phyloP scores from a whole-genome alignment of 495 filamentous ascomycete genomes.

The Talaromyces borbonicus region DNA sequence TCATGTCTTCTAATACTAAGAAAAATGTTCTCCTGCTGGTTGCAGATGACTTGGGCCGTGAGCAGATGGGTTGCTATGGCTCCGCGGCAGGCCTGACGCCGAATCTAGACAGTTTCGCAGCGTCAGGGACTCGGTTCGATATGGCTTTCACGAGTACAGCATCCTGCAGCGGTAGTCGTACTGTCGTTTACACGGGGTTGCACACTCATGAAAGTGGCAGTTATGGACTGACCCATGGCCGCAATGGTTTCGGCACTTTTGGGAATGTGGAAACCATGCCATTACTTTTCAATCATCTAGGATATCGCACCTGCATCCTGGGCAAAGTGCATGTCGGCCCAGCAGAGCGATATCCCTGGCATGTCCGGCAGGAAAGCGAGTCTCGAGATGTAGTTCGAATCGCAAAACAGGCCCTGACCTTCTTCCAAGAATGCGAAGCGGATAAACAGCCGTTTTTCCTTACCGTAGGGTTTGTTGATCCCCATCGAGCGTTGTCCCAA shows the following conservation, averaged over 20 bases:
- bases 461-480: constrained; percentile 35
- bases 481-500: constrained; percentile 27
- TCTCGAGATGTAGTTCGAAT: constrained; percentile 25
- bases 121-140: constrained; percentile 22
- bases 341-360: constrained; percentile 28
- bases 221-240: constrained; percentile 23
- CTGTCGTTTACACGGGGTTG: constrained; percentile 35
- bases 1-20: constrained; percentile 15
- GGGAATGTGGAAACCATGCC: constrained; percentile 32
- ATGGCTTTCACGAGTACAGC: constrained; percentile 36
- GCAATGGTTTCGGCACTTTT: constrained; percentile 32
- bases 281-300: constrained; percentile 21
- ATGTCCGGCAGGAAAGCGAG: constrained; percentile 25
- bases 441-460: constrained; percentile 27
- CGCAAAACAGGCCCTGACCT: constrained; percentile 21
- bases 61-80: constrained; percentile 31
- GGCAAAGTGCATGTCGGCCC: constrained; percentile 40
- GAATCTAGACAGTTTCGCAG: constrained; percentile 29
- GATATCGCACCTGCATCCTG: constrained; percentile 33
- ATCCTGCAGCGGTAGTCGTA: constrained; percentile 34
- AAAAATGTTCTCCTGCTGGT: constrained; percentile 21
- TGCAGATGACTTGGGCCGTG: constrained; percentile 35
- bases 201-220: constrained; percentile 39
- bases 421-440: constrained; percentile 24
- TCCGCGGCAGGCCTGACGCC: constrained; percentile 23